Evolutionary conservation across 176 grass and related monocot species (phyloP), one percentile per base, ranked within the genome.

Genomic region (Oryza brachyantha): DNA sequence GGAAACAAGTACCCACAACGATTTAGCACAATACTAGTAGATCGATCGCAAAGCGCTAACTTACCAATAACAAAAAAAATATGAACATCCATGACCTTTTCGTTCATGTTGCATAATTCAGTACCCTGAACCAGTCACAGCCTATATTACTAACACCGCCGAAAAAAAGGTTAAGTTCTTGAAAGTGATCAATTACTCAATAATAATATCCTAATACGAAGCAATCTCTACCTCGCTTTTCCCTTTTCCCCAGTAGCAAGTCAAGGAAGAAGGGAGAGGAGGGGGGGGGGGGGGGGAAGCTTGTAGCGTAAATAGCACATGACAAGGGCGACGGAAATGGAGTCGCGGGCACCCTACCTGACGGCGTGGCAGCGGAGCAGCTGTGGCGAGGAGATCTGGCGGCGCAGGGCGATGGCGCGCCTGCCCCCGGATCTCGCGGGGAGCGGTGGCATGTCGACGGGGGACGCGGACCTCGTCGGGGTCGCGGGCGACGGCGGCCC

Each of bases 361-460:
- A 73, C 61, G 66, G 80, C 48, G 28, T 72, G 81, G 35, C 43
- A 81, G 81, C 83, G 76, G 45, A 87, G 79, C 42, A 65, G 64
- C 64, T 79, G 83, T 39, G 95, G 80, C 71, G 92, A 94, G 57
- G 89, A 86, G 76, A 89, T 79, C 83, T 74, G 95, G 54, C 77
- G 89, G 71, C 87, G 79, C 11, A 87, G 68, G 34, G 81, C 80
- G 78, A 83, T 60, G 45, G 67, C 31, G 14, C 86, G 89, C 50
- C 60, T 76, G 77, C 84, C 90, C 10, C 54, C 80, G 64, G 87
- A 85, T 82, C 80, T 86, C 82, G 54, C 78, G 22, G 81, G 31
- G 31, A 73, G 66, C 41, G 67, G 68, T 57, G 81, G 82, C 71
- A 81, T 85, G 38, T 77, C 77, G 36, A 14, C 27, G 3, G 76